phyloP scores from a whole-genome alignment of 257 asterid species.

The Hygrophila difformis region DNA sequence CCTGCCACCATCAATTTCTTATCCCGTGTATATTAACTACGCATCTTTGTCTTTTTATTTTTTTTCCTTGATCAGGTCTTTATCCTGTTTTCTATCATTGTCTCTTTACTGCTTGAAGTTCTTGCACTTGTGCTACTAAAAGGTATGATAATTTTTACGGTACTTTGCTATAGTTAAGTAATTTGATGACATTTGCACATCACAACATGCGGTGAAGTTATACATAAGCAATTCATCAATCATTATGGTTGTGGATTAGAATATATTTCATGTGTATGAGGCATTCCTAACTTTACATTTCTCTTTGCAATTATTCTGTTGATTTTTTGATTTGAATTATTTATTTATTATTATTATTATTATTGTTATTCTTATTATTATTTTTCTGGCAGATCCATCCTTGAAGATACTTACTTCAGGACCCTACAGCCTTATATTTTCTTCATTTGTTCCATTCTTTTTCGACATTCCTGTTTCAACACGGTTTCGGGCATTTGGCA shows the following conservation, averaged over 20 bases:
- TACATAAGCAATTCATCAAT: too few species aligned
- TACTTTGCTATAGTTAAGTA: background rate
- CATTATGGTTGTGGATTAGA: too few species aligned
- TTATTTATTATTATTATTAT: too few species aligned
- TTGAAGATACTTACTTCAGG: constrained; percentile 73
- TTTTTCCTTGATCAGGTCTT: constrained; percentile 51
- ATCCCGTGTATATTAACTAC: too few species aligned
- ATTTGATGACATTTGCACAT: constrained; percentile 6
- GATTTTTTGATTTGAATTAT: background rate
- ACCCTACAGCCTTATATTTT: constrained; percentile 81
- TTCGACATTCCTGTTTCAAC: constrained; percentile 95
- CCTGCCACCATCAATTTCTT: too few species aligned
- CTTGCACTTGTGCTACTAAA: constrained; percentile 50
- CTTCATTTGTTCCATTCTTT: constrained; percentile 87
- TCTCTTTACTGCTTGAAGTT: constrained; percentile 59
- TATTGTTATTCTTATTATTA: too few species aligned
- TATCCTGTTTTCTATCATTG: constrained; percentile 57
- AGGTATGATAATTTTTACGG: constrained; percentile 36
- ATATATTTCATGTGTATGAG: too few species aligned
- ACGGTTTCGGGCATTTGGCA: constrained; percentile 57
- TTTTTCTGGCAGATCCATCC: constrained; percentile 67
- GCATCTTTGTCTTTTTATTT: constrained; percentile 10
- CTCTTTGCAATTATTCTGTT: background rate
- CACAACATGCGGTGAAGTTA: constrained; percentile 1
- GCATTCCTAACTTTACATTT: background rate